These are phyloP conservation scores for Pezizomycotina sp. DNA, from an alignment of 2,329 filamentous ascomycete genomes.

Conservation along the genomic window DNA sequence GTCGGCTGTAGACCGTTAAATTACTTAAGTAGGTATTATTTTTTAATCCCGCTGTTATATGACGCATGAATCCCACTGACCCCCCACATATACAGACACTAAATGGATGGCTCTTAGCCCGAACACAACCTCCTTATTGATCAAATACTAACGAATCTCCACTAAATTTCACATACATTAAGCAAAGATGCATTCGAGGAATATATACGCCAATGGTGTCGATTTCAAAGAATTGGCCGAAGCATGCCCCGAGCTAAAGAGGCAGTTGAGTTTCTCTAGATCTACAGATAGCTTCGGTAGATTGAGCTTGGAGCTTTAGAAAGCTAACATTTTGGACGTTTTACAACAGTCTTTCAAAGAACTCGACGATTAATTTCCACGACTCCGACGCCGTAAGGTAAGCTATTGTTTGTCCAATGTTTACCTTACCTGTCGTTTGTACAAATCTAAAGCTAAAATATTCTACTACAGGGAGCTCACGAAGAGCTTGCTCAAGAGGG, in stretches of 20 bases:
- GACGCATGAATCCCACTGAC: too few species aligned
- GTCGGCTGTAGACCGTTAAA: too few species aligned
- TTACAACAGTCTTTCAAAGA: slow-evolving; percentile 34
- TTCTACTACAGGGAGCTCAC: slow-evolving; percentile 43
- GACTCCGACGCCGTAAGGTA: slow-evolving; percentile 61
- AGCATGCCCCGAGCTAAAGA: slow-evolving; percentile 43
- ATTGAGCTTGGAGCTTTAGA: slow-evolving; percentile 11
- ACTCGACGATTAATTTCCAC: slow-evolving; percentile 59
- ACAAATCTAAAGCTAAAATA: slow-evolving; percentile 7
- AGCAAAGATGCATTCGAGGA: slow-evolving; percentile 26
- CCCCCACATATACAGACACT: too few species aligned
- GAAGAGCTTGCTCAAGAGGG: slow-evolving; percentile 54
- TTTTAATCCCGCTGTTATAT: too few species aligned
- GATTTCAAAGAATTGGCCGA: slow-evolving; percentile 47
- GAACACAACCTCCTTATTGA: not conserved
- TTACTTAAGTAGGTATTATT: too few species aligned
- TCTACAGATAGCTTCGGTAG: not conserved
- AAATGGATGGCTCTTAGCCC: too few species aligned
- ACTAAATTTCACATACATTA: not conserved
- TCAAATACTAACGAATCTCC: not conserved
- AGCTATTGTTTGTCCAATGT: slow-evolving; percentile 11
- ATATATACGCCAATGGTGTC: slow-evolving; percentile 41
- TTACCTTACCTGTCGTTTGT: not conserved
- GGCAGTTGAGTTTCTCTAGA: slow-evolving; percentile 33
- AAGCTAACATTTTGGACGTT: not conserved